Conservation (phyloP, 2,329 filamentous ascomycete genomes). For the Phialocephala subalpina region DNA sequence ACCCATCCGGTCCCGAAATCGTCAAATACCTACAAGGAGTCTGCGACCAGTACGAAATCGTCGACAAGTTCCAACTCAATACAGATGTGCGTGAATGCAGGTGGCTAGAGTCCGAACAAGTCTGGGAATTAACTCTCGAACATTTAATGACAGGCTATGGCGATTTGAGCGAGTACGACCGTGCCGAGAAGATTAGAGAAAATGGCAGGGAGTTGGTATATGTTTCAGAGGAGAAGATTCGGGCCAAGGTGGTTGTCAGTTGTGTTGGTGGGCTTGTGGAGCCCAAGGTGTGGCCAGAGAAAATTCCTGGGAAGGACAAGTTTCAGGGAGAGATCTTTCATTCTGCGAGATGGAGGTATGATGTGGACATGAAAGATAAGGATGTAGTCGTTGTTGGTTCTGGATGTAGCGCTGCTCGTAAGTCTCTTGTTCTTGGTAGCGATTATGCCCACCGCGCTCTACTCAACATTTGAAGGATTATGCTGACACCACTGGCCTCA, state of each 20-base stretch:
- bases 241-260: slow-evolving; percentile 61
- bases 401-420: slow-evolving; percentile 61
- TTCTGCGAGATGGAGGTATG: slow-evolving; percentile 63
- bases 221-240: slow-evolving; percentile 57
- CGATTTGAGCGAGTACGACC: slow-evolving; percentile 58
- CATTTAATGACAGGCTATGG: slow-evolving; percentile 60
- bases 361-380: slow-evolving; percentile 59
- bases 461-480: background rate
- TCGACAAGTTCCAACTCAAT: slow-evolving; percentile 65
- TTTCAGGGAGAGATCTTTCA: slow-evolving; percentile 65
- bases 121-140: slow-evolving; percentile 62
- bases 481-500: background rate
- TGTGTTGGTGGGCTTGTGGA: slow-evolving; percentile 64
- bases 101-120: slow-evolving; percentile 60
- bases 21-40: slow-evolving; percentile 60
- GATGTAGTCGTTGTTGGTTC: slow-evolving; percentile 65
- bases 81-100: slow-evolving; percentile 60
- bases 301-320: slow-evolving; percentile 58
- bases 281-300: slow-evolving; percentile 57
- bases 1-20: slow-evolving; percentile 67
- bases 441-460: background rate
- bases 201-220: slow-evolving; percentile 57
- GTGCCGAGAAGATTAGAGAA: slow-evolving; percentile 50
- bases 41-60: slow-evolving; percentile 60
- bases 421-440: background rate